Conservation (phyloP, 495 filamentous ascomycete species). For the Penicillium bovifimosum region DNA sequence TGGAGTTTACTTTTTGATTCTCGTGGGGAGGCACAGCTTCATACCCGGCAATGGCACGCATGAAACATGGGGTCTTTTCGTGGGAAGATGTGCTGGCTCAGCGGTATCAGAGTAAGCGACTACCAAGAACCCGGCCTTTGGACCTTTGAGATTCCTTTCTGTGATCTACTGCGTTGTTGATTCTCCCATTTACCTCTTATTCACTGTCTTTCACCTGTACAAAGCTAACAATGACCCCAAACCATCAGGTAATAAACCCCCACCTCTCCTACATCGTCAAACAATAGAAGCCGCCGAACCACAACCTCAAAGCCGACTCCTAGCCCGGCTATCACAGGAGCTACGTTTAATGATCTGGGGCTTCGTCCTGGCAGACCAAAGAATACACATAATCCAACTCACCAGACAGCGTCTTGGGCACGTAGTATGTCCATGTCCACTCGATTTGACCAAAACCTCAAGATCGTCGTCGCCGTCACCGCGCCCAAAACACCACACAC, state of each 20-base stretch:
- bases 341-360: slow-evolving; percentile 46
- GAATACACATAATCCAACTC: slow-evolving; percentile 41
- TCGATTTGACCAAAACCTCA: not conserved
- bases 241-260: slow-evolving; percentile 35
- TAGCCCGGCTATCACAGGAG: slow-evolving; percentile 40
- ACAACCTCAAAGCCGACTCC: slow-evolving; percentile 31
- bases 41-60: slow-evolving; percentile 30
- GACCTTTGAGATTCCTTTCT: too few species aligned
- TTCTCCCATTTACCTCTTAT: not conserved
- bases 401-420: slow-evolving; percentile 31
- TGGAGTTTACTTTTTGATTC: too few species aligned
- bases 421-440: slow-evolving; percentile 34
- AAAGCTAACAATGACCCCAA: not conserved
- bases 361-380: slow-evolving; percentile 26
- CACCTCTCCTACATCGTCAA: slow-evolving; percentile 19
- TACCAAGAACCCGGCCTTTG: too few species aligned
- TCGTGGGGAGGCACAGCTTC: not conserved
- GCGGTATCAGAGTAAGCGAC: slow-evolving; percentile 39
- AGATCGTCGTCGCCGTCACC: not conserved
- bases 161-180: too few species aligned
- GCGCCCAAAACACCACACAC: not conserved
- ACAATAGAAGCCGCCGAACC: slow-evolving; percentile 7
- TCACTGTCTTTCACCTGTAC: not conserved
- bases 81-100: slow-evolving; percentile 46
- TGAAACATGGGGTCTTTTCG: slow-evolving; percentile 41